Evolutionary conservation across 768 basidiomycete genomes (phyloP), one percentile per base, ranked within the genome.

Genomic region (Baorangia bicolor): DNA sequence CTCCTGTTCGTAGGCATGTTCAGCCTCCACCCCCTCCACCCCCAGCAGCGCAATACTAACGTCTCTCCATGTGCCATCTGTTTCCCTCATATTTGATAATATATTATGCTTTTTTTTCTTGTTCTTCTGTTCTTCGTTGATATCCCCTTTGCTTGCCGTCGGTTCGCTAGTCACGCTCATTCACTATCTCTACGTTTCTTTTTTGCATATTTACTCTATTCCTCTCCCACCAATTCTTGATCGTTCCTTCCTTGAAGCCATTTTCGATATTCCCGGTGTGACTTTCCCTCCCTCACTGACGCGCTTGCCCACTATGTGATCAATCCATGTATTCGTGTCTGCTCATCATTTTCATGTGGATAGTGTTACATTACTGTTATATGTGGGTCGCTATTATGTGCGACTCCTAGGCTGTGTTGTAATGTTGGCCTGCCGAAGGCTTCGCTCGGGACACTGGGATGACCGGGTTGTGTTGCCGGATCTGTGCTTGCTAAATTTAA

Each of bases 31-130:
- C 59, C 0, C 69, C 59, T 1, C 65, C 48, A 2, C 51, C 56
- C 1, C 60, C 58, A 3, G 28, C 56, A 18, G 56, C 30, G 12
- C 60, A 53, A 49, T 66, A 65, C 31, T 68, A 40, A 39, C 20
- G 3, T 21, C 30, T 50, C 25, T 31, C 14, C 30, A 10, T 43
- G 7, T 38, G 25, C 31, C 35, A 33, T 61, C 8, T 50, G 8
- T 39, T 41, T 49, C 31, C 5, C 16, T 37, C 46, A 13, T 64
- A 65, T 62, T 65, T 65, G 48, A 58, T 64, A 47, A 53, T 16
- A 33, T 62, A 65, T 65, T 53, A 58, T 56, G 43, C 48, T 16
- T 20, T 30, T 30, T 44, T 20, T 34, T n/a, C 18, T 45, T 37
- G 12, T 1, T 20, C 13, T 27, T 38, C 10, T 40, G 12, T 43